Conservation (phyloP, 495 filamentous ascomycete species). For the Aspergillus kassunensis region DNA sequence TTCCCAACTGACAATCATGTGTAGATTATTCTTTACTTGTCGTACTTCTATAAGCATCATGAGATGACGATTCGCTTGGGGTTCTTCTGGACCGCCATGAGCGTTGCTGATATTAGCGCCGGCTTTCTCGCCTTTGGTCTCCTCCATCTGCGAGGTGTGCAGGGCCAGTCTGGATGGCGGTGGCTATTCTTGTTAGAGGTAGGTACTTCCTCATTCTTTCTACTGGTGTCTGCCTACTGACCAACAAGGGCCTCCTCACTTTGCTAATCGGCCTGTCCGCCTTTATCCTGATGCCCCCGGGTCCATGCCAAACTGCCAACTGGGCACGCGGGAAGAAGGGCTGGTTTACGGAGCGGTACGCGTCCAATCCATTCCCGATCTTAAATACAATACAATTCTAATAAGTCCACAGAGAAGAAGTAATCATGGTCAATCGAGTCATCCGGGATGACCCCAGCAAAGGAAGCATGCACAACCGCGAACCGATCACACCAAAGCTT, state of each 20-base stretch:
- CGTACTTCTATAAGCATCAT: conserved; percentile 60
- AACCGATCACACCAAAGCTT: conserved; percentile 39
- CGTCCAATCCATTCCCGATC: conserved; percentile 9
- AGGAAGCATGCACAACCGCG: conserved; percentile 55
- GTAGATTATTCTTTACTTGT: conserved; percentile 54
- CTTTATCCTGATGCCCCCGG: conserved; percentile 57
- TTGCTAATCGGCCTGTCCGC: conserved; percentile 50
- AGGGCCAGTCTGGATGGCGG: conserved; percentile 31
- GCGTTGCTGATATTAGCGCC: conserved; percentile 40
- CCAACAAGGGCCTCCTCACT: conserved; percentile 21
- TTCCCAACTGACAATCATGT: background rate
- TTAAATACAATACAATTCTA: background rate
- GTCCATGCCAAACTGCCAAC: conserved; percentile 54
- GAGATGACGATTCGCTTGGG: conserved; percentile 52
- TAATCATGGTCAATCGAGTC: conserved; percentile 58
- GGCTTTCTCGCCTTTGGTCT: conserved; percentile 44
- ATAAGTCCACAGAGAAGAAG: conserved; percentile 4
- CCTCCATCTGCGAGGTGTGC: conserved; percentile 36
- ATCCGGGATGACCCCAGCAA: conserved; percentile 63
- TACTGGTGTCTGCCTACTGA: no score
- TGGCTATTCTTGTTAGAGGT: background rate
- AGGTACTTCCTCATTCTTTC: no score
- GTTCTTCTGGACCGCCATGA: conserved; percentile 62
- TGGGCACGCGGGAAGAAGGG: conserved; percentile 51
- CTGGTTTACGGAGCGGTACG: conserved; percentile 61